These are phyloP conservation scores for Clavariopsis aquatica DNA, from an alignment of 495 filamentous ascomycete species.

Conservation along the genomic window DNA sequence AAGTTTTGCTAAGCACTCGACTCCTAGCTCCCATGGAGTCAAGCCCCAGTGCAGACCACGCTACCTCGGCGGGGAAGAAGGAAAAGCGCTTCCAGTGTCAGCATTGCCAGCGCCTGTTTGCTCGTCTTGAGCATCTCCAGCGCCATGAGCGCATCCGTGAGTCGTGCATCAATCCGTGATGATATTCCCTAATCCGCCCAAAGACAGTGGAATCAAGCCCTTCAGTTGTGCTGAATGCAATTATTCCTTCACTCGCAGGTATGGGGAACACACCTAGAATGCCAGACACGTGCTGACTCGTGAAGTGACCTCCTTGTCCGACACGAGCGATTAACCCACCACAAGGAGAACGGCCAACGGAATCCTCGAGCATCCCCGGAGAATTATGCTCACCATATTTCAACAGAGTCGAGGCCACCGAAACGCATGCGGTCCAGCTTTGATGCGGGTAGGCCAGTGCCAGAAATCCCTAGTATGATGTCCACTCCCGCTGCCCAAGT, in stretches of 20 bases:
- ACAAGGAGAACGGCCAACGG: conserved; percentile 14
- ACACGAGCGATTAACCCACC: conserved; percentile 31
- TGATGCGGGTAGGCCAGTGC: conserved; percentile 19
- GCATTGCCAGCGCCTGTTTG: conserved; percentile 49
- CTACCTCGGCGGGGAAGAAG: conserved; percentile 25
- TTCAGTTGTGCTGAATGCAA: conserved; percentile 56
- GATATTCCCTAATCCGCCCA: neutral
- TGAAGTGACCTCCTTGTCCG: conserved; percentile 29
- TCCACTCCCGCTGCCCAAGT: conserved; percentile 15
- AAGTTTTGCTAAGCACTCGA: neutral
- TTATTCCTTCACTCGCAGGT: conserved; percentile 61
- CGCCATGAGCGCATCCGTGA: conserved; percentile 59
- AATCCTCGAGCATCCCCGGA: neutral
- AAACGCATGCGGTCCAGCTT: conserved; percentile 31
- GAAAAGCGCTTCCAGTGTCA: conserved; percentile 35
- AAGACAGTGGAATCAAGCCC: conserved; percentile 60
- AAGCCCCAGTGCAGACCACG: conserved; percentile 10
- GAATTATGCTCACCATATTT: conserved; percentile 7
- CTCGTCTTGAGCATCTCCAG: conserved; percentile 62
- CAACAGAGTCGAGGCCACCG: conserved; percentile 18
- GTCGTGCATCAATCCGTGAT: neutral
- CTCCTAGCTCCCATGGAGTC: conserved; percentile 17
- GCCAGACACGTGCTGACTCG: conserved; percentile 33
- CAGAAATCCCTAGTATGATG: conserved; percentile 33
- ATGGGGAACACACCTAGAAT: conserved; percentile 35